phyloP scores from a whole-genome alignment of 208 protist genomes.

The Leishmania turanica region DNA sequence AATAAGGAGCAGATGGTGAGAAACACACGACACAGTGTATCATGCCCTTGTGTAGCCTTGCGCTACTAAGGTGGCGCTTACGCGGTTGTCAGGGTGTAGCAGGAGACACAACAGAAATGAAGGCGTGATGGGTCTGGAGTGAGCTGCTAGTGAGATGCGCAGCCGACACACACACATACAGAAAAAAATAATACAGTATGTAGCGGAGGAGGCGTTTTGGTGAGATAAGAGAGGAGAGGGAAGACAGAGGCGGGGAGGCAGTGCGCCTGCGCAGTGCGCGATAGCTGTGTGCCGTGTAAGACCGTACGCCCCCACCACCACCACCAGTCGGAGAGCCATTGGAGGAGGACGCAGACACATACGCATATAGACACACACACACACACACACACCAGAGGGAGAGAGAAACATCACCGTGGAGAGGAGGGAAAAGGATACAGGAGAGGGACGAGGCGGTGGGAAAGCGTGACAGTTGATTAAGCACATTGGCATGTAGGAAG shows the following conservation, averaged over 20 bases:
- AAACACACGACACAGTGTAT: background rate
- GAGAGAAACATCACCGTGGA: background rate
- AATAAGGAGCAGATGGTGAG: background rate
- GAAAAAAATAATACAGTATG: background rate
- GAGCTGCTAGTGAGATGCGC: background rate
- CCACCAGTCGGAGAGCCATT: background rate
- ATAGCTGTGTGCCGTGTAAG: background rate
- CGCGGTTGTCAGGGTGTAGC: background rate
- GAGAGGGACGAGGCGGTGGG: background rate
- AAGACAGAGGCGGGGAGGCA: background rate
- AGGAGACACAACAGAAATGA: background rate
- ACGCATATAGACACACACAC: background rate
- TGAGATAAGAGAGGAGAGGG: slow-evolving; percentile 6
- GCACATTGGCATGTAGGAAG: background rate
- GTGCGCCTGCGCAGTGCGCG: background rate
- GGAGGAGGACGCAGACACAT: background rate
- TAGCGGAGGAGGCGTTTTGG: background rate
- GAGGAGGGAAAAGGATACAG: background rate
- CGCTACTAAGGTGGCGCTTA: background rate
- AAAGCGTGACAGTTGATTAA: background rate
- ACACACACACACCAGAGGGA: background rate
- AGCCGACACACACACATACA: background rate
- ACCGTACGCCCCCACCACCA: background rate
- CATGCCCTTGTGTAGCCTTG: background rate
- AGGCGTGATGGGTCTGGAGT: background rate